Conservation (phyloP, 225 moss, liverwort and hornwort species). For the Takakia lepidozioides region DNA sequence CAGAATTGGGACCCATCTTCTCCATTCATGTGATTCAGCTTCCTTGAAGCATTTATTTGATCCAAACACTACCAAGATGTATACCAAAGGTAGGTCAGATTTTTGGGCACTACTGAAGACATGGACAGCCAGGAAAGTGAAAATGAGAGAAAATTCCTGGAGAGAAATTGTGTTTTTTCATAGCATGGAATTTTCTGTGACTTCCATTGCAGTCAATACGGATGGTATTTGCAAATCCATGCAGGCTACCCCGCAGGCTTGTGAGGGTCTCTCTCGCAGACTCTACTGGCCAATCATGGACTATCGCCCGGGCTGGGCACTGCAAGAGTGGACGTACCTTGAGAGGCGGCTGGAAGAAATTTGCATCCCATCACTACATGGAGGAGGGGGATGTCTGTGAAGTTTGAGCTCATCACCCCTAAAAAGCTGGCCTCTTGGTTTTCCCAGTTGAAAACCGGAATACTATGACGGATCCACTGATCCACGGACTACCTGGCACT, state of each 20-base stretch:
- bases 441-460: too few relatives aligned
- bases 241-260: constrained; percentile 46
- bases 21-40: too few relatives aligned
- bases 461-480: too few relatives aligned
- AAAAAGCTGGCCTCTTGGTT: constrained; percentile 29
- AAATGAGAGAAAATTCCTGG: too few relatives aligned
- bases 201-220: constrained; percentile 38
- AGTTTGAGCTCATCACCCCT: constrained; percentile 40
- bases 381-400: constrained; percentile 48
- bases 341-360: constrained; percentile 42
- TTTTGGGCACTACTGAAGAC: too few relatives aligned
- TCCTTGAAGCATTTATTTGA: too few relatives aligned
- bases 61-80: not conserved
- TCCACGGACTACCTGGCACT: too few relatives aligned
- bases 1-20: too few relatives aligned
- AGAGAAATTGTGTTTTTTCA: too few relatives aligned
- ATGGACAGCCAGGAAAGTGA: too few relatives aligned
- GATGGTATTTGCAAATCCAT: constrained; percentile 42
- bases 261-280: constrained; percentile 40
- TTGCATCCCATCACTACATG: constrained; percentile 38
- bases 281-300: constrained; percentile 35
- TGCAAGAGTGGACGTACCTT: constrained; percentile 41
- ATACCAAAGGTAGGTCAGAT: not conserved
- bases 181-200: not conserved
- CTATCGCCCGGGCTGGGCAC: constrained; percentile 41